A percentile compares a stretch with the other conserved stretches of the same genome.
phyloP scores from a whole-genome alignment of 768 basidiomycete species.

The Cyclocybe cylindracea region DNA sequence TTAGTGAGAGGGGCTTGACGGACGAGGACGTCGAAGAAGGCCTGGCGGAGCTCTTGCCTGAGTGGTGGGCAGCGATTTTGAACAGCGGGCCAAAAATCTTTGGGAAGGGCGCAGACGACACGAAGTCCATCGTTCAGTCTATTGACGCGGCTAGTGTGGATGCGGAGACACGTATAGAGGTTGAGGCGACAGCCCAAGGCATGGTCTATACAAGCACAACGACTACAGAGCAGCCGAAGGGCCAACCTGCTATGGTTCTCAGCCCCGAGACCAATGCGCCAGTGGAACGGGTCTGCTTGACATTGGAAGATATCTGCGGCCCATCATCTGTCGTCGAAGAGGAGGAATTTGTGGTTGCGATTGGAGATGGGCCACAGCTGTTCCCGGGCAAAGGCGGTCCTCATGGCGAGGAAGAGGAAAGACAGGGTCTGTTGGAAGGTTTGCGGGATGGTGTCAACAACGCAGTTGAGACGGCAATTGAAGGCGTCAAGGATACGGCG shows the following conservation, averaged over 20 bases:
- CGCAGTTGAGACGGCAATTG: conserved; percentile 16
- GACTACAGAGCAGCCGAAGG: conserved; percentile 11
- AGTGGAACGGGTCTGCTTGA: conserved; percentile 15
- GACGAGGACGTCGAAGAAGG: conserved; percentile 8
- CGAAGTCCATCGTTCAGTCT: not conserved
- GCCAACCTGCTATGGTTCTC: conserved; percentile 17
- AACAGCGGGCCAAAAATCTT: conserved; percentile 23
- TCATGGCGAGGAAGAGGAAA: conserved; percentile 23
- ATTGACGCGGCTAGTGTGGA: conserved; percentile 4
- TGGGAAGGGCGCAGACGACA: conserved; percentile 9
- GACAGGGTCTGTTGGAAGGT: conserved; percentile 16
- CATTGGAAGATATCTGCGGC: conserved; percentile 4
- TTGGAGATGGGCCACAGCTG: conserved; percentile 36
- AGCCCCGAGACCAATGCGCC: conserved; percentile 12
- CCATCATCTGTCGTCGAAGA: conserved; percentile 2
- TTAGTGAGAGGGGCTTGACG: not conserved
- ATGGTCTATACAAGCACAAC: conserved; percentile 23
- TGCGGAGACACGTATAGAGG: conserved; percentile 14
- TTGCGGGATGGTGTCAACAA: conserved; percentile 15
- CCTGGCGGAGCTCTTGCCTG: conserved; percentile 16
- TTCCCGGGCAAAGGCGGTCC: conserved; percentile 34
- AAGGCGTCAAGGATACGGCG: conserved; percentile 2
- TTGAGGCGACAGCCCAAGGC: conserved; percentile 28
- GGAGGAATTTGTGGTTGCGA: conserved; percentile 32
- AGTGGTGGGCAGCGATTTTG: conserved; percentile 30